Evolutionary conservation across 2,329 filamentous ascomycete genomes (phyloP), one percentile per base, ranked within the genome.

Genomic region (Epichloe gansuensis): DNA sequence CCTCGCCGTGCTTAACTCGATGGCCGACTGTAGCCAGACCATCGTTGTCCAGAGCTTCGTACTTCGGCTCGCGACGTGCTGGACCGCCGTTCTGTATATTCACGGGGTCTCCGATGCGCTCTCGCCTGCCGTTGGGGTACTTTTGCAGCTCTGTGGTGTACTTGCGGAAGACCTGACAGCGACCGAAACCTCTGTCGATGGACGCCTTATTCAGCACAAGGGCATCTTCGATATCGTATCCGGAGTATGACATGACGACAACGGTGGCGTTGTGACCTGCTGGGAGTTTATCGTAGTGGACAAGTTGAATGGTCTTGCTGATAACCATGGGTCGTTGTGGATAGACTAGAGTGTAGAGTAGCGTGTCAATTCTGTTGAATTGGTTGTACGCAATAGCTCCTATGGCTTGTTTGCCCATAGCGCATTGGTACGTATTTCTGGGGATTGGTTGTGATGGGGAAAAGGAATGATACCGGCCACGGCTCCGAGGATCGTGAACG

Each of bases 401-500:
- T 66, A 98, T 97, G 41, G 93, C 93, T 86, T 98, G 93, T 73
- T 98, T 98, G 80, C 93, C 93, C 93, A 98, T 98, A 71, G 93
- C 93, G 72, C 91, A 96, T 76, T 97, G 91, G 65, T 98, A 98
- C 0, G 93, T 98, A 67, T 98, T 98, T 77, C 93, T 81, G 9
- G 93, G 15, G 94, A 98, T 68, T 98, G 93, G 69, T 98, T 98
- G 75, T 98, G 93, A 67, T 98, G 93, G 8, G 93, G 93, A 64
- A 97, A 98, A 4, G 93, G 93, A 66, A 98, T 98, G 39, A 98
- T 76, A 44, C 93, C 93, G 41, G 93, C 93, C 28, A 98, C 93
- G 46, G 93, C 93, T 28, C 93, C 93, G 13, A 98, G 79, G 48
- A 98, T 85, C 1, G 93, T 98, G 65, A 98, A 98, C 0, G 94